A percentile compares a stretch with the other conserved stretches of the same genome.
Conservation (phyloP, 345 rosid genomes). For the Camelina sativa region DNA sequence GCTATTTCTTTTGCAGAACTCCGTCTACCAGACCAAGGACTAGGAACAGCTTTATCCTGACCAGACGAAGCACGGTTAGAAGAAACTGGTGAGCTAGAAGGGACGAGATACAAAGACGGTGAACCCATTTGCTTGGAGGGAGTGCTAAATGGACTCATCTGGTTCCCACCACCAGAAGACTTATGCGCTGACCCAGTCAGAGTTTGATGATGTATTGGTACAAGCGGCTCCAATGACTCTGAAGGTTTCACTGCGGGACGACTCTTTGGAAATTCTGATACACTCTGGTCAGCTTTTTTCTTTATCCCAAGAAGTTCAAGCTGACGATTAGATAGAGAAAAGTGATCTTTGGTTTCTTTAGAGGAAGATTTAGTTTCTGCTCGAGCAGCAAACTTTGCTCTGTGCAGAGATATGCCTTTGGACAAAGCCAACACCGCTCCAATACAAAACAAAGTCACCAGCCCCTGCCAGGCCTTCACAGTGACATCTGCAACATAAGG, state of each 20-base stretch:
- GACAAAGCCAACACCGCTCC: conserved; percentile 66
- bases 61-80: conserved; percentile 69
- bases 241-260: conserved; percentile 66
- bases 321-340: conserved; percentile 64
- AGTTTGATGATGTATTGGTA: conserved; percentile 83
- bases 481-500: conserved; percentile 56
- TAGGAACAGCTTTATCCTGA: conserved; percentile 59
- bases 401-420: conserved; percentile 61
- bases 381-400: conserved; percentile 44
- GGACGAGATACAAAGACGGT: conserved; percentile 74
- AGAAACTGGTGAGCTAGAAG: conserved; percentile 60
- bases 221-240: conserved; percentile 67
- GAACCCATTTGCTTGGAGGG: conserved; percentile 68
- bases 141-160: conserved; percentile 53
- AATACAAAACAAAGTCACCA: conserved; percentile 56
- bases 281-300: conserved; percentile 57
- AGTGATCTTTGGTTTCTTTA: conserved; percentile 58
- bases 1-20: conserved; percentile 64
- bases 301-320: conserved; percentile 76
- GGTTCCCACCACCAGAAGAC: conserved; percentile 57
- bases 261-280: conserved; percentile 57
- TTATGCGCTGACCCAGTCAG: conserved; percentile 58
- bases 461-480: conserved; percentile 55
- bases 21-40: conserved; percentile 83
- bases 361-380: conserved; percentile 46